phyloP scores from a whole-genome alignment of 169 alveolate genomes.

The Miamiensis avidus region DNA sequence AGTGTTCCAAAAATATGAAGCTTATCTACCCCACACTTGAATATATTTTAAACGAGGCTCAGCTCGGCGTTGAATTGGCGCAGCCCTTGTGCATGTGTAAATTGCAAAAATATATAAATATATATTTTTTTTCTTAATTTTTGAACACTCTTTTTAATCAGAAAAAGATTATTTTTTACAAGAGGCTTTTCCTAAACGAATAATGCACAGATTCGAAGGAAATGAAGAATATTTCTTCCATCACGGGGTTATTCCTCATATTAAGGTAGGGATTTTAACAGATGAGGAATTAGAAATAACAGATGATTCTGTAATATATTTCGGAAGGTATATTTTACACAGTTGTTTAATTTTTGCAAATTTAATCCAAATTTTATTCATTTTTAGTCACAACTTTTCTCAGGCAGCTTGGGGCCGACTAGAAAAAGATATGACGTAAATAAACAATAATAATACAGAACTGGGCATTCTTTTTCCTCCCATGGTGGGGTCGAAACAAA shows the following conservation, averaged over 20 bases:
- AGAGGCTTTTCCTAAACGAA: conserved; percentile 27
- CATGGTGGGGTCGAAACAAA: background rate
- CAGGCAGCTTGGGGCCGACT: conserved; percentile 49
- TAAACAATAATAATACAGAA: conserved; percentile 35
- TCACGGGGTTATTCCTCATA: conserved; percentile 41
- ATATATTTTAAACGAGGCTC: conserved; percentile 32
- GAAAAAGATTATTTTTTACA: conserved; percentile 13
- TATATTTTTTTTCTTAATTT: no score
- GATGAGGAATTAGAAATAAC: conserved; percentile 10
- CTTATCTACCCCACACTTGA: conserved; percentile 35
- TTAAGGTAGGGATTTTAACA: conserved; percentile 31
- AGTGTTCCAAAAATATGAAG: conserved; percentile 9
- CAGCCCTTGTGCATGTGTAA: conserved; percentile 11
- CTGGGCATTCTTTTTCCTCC: conserved; percentile 44
- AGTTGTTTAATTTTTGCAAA: background rate
- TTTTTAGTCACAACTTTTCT: conserved; percentile 32
- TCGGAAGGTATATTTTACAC: conserved; percentile 13
- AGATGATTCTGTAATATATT: conserved; percentile 36
- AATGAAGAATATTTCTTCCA: conserved; percentile 28
- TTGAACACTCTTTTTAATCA: background rate
- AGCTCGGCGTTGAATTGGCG: conserved; percentile 44
- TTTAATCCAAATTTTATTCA: background rate
- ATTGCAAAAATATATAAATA: no score
- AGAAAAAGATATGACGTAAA: conserved; percentile 27
- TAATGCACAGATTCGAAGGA: conserved; percentile 28